These are phyloP conservation scores for Gonium pectorale DNA, from an alignment of 139 green algal genomes.

Conservation along the genomic window DNA sequence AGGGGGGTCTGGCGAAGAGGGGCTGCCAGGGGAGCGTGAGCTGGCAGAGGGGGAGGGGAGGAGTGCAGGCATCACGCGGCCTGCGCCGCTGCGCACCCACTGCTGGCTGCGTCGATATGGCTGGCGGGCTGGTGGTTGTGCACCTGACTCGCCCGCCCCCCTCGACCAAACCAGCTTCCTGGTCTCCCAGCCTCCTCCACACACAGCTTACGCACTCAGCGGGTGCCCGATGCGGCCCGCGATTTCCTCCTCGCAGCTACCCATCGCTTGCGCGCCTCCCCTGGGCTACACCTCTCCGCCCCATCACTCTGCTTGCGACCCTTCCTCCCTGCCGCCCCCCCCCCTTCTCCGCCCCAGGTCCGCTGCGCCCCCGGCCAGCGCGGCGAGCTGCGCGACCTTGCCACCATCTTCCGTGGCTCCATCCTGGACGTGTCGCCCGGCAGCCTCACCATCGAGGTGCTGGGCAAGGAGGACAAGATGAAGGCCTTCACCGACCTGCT, in stretches of 20 bases:
- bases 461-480: conserved; percentile 94
- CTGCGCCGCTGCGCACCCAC: too few species aligned
- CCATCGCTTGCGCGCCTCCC: too few species aligned
- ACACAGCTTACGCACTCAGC: too few species aligned
- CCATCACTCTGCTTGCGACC: too few species aligned
- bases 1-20: neutral
- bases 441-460: conserved; percentile 92
- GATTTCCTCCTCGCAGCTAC: too few species aligned
- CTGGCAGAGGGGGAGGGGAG: neutral
- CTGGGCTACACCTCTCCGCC: too few species aligned
- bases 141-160: too few species aligned
- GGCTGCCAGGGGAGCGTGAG: neutral
- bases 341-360: conserved; percentile 54
- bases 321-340: neutral
- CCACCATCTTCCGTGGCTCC: conserved; percentile 89
- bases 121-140: too few species aligned
- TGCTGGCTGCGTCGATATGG: too few species aligned
- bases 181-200: too few species aligned
- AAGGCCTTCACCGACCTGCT: conserved; percentile 85
- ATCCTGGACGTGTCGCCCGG: conserved; percentile 85
- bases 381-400: conserved; percentile 89
- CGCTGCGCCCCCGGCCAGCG: conserved; percentile 75
- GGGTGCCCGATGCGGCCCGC: too few species aligned
- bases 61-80: neutral
- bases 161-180: too few species aligned